Percentiles rank a stretch among this genome's conserved stretches.
These are phyloP conservation scores for Colletotrichum euphorbiae DNA, from an alignment of 2,329 filamentous ascomycete species.

Conservation along the genomic window DNA sequence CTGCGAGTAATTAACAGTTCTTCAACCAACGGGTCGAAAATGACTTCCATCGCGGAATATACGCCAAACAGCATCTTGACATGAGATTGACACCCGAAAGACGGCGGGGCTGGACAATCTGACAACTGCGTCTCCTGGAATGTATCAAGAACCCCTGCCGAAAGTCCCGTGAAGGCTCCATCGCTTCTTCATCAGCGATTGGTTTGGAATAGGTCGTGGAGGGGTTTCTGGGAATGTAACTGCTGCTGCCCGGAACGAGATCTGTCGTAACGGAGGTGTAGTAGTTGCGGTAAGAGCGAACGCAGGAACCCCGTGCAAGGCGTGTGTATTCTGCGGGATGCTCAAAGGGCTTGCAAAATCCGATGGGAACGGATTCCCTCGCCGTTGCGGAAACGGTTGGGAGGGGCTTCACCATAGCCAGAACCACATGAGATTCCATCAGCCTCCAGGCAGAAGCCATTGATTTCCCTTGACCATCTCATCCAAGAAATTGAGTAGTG, in stretches of 20 bases:
- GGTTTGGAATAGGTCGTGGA: not conserved
- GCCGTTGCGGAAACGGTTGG: not conserved
- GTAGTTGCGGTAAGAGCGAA: conserved; percentile 1
- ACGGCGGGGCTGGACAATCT: too few species aligned
- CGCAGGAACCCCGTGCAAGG: not conserved
- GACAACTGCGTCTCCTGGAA: too few species aligned
- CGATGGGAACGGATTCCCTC: conserved; percentile 1
- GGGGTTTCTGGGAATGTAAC: not conserved
- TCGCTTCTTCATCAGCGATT: not conserved
- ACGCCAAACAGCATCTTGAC: too few species aligned
- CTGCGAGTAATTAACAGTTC: too few species aligned
- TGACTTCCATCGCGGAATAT: too few species aligned
- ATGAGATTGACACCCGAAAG: too few species aligned
- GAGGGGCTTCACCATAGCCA: not conserved
- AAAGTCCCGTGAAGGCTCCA: too few species aligned
- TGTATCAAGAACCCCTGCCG: too few species aligned
- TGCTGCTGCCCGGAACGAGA: conserved; percentile 9
- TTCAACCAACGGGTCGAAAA: too few species aligned
- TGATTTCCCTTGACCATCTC: not conserved
- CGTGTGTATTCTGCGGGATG: conserved; percentile 8
- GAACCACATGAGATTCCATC: conserved; percentile 6
- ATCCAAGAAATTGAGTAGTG: not conserved
- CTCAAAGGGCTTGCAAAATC: not conserved
- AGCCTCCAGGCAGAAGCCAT: conserved; percentile 32
- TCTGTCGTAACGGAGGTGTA: not conserved